Evolutionary conservation across 768 basidiomycete species (phyloP).

Genomic region (Naganishia randhawae): DNA sequence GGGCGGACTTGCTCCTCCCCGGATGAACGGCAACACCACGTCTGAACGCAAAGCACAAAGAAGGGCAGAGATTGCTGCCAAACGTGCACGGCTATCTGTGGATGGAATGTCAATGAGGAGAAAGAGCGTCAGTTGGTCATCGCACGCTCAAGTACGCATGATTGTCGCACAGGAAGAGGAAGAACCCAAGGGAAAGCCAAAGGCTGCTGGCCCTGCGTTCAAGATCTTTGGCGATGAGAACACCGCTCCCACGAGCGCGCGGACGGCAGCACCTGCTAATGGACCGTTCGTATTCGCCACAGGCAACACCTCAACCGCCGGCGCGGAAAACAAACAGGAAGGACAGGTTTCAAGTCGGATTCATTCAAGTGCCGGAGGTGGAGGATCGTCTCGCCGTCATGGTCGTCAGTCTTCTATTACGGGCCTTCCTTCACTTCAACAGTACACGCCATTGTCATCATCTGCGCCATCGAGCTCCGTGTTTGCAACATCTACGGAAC

Average conservation of each 20-base stretch:
- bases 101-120: slow-evolving; percentile 27
- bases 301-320: neutral
- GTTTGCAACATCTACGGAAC: slow-evolving; percentile 27
- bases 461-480: slow-evolving; percentile 22
- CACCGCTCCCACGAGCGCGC: slow-evolving; percentile 1
- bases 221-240: slow-evolving; percentile 1
- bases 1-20: slow-evolving; percentile 7
- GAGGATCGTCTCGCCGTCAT: slow-evolving; percentile 18
- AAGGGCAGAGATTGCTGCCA: slow-evolving; percentile 20
- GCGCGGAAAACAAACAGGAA: neutral
- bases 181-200: slow-evolving; percentile 5
- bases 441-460: slow-evolving; percentile 20
- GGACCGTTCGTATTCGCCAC: neutral
- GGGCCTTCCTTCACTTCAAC: slow-evolving; percentile 3
- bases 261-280: neutral
- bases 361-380: neutral
- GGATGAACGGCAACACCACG: slow-evolving; percentile 13
- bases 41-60: slow-evolving; percentile 17
- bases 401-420: slow-evolving; percentile 27
- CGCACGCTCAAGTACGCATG: slow-evolving; percentile 47
- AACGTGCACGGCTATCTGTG: slow-evolving; percentile 14
- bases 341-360: neutral
- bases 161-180: slow-evolving; percentile 31
- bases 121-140: slow-evolving; percentile 47
- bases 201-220: neutral